Evolutionary conservation across 192 early-diverging fungal genomes (phyloP).

Genomic region (Linderina pennispora): DNA sequence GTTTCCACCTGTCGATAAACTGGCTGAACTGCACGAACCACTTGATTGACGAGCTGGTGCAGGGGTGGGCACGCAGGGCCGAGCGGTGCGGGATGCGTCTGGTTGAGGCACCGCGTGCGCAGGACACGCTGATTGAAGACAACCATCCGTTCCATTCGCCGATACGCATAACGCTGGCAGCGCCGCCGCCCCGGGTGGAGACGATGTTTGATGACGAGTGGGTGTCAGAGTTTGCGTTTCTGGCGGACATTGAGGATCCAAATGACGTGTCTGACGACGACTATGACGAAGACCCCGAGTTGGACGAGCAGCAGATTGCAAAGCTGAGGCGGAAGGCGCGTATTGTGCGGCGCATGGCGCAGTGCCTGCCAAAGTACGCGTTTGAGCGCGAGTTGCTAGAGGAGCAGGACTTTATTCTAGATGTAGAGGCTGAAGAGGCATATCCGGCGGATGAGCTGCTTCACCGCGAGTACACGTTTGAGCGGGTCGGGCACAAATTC

Average conservation of each 20-base stretch:
- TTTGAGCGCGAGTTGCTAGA: slow-evolving; percentile 81
- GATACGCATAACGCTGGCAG: slow-evolving; percentile 54
- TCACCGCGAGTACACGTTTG: slow-evolving; percentile 51
- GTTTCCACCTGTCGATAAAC: slow-evolving; percentile 90
- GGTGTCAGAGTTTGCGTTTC: slow-evolving; percentile 18
- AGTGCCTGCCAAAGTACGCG: slow-evolving; percentile 49
- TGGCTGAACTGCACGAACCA: slow-evolving; percentile 93
- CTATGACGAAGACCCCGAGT: background rate
- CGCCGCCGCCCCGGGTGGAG: slow-evolving; percentile 58
- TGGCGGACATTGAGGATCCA: slow-evolving; percentile 21
- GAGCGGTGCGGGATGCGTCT: slow-evolving; percentile 84
- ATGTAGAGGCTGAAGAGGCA: slow-evolving; percentile 79
- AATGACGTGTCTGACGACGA: background rate
- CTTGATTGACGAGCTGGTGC: slow-evolving; percentile 80
- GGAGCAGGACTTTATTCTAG: slow-evolving; percentile 79
- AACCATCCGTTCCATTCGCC: slow-evolving; percentile 86
- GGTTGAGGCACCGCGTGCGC: slow-evolving; percentile 71
- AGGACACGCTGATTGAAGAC: slow-evolving; percentile 52
- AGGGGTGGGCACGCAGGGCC: slow-evolving; percentile 70
- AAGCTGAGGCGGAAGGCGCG: slow-evolving; percentile 1
- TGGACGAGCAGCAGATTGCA: background rate
- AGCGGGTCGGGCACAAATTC: slow-evolving; percentile 46
- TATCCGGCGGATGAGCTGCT: slow-evolving; percentile 65
- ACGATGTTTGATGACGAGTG: slow-evolving; percentile 30
- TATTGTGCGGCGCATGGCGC: slow-evolving; percentile 8